Conservation (phyloP, 176 grass and related monocot genomes). For the Rhynchospora tenuis region DNA sequence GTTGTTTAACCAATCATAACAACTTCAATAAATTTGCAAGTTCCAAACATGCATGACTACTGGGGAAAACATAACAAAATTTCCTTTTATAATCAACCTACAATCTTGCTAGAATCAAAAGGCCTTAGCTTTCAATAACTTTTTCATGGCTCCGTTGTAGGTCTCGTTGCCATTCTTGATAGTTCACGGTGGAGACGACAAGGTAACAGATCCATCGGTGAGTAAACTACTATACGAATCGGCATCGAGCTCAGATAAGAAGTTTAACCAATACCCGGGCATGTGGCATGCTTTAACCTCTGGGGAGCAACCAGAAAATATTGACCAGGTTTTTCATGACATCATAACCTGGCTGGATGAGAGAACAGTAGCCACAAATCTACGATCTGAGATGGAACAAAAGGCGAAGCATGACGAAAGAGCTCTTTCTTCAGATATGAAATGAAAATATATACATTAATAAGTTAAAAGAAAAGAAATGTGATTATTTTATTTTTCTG, state of each 20-base stretch:
- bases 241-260: constrained; percentile 47
- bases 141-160: not conserved
- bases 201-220: constrained; percentile 51
- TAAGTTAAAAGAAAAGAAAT: not conserved
- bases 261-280: constrained; percentile 43
- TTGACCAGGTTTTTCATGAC: constrained; percentile 45
- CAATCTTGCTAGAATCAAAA: not conserved
- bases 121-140: not conserved
- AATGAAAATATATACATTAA: not conserved
- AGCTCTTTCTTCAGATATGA: not conserved
- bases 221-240: constrained; percentile 47
- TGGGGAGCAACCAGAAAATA: constrained; percentile 42
- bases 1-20: no score
- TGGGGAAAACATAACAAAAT: not conserved
- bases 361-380: not conserved
- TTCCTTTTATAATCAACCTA: not conserved
- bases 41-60: no score
- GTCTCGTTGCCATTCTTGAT: constrained; percentile 51
- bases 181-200: constrained; percentile 60
- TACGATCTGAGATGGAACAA: constrained; percentile 13
- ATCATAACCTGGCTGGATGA: constrained; percentile 51
- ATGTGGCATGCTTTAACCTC: constrained; percentile 89
- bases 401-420: constrained; percentile 31
- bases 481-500: not conserved
- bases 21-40: no score